These are phyloP conservation scores for Hypoxylon trugodes DNA, from an alignment of 495 filamentous ascomycete genomes.

Conservation along the genomic window DNA sequence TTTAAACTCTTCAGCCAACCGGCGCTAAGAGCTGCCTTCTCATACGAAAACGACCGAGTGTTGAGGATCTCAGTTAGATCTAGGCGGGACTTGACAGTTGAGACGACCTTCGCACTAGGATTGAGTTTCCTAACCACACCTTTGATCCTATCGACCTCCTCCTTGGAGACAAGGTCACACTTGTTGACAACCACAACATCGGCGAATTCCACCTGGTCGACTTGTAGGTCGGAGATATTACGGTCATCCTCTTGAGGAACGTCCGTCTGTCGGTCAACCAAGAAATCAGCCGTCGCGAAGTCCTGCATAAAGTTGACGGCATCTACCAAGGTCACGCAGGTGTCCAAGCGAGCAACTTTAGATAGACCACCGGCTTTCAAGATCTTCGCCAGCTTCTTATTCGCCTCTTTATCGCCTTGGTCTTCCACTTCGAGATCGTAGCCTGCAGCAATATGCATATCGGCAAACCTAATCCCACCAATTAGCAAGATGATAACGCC, in stretches of 20 bases:
- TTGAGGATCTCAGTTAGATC: conserved; percentile 61
- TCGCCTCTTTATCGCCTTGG: conserved; percentile 21
- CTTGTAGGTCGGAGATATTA: conserved; percentile 67
- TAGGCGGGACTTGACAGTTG: conserved; percentile 54
- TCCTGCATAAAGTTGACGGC: conserved; percentile 66
- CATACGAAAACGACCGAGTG: conserved; percentile 53
- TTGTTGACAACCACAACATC: conserved; percentile 69
- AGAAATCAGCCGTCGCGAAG: conserved; percentile 65
- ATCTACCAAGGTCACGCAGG: conserved; percentile 66
- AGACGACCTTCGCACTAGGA: conserved; percentile 59
- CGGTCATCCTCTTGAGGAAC: conserved; percentile 64
- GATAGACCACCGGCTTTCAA: conserved; percentile 60
- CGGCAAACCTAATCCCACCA: conserved; percentile 43
- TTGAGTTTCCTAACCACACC: conserved; percentile 59
- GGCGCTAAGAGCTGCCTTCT: conserved; percentile 37
- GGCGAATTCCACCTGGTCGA: conserved; percentile 70
- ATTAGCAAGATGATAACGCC: conserved; percentile 20
- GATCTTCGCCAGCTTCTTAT: conserved; percentile 46
- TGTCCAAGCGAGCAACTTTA: conserved; percentile 63
- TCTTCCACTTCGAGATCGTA: conserved; percentile 36
- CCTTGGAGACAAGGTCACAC: conserved; percentile 47
- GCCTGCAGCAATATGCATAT: conserved; percentile 34
- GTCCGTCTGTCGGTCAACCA: conserved; percentile 55
- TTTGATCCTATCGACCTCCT: conserved; percentile 50
- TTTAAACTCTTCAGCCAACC: conserved; percentile 45